Conservation (phyloP, 2,329 filamentous ascomycete genomes). For the Calonectria hawksworthii region DNA sequence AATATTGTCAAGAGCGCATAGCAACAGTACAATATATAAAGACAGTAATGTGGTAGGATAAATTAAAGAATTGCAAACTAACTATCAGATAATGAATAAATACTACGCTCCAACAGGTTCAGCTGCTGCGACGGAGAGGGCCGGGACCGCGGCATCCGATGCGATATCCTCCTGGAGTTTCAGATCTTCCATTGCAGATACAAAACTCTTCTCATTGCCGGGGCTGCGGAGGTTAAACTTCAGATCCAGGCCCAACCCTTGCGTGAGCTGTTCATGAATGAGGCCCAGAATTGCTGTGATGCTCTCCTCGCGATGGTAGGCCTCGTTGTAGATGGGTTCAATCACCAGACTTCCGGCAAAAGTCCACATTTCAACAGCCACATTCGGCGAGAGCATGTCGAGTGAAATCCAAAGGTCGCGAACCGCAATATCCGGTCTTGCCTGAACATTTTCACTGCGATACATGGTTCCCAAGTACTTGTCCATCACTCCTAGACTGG, state of each 20-base stretch:
- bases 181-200: neutral
- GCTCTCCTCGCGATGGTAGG: neutral
- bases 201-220: neutral
- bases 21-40: neutral
- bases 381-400: neutral
- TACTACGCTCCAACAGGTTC: neutral
- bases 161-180: neutral
- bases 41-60: neutral
- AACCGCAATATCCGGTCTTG: neutral
- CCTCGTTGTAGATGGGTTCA: neutral
- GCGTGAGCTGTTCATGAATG: neutral
- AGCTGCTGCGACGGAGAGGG: neutral
- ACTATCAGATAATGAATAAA: neutral
- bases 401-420: neutral
- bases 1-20: neutral
- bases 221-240: neutral
- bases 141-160: neutral
- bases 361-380: neutral
- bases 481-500: neutral
- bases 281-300: neutral
- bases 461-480: neutral
- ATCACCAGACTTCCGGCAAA: neutral
- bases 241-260: neutral
- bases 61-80: neutral
- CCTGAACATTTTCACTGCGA: neutral